Evolutionary conservation across 1,139 yeast species (phyloP), one percentile per base, ranked within the genome.

Genomic region (Pichia terricola): DNA sequence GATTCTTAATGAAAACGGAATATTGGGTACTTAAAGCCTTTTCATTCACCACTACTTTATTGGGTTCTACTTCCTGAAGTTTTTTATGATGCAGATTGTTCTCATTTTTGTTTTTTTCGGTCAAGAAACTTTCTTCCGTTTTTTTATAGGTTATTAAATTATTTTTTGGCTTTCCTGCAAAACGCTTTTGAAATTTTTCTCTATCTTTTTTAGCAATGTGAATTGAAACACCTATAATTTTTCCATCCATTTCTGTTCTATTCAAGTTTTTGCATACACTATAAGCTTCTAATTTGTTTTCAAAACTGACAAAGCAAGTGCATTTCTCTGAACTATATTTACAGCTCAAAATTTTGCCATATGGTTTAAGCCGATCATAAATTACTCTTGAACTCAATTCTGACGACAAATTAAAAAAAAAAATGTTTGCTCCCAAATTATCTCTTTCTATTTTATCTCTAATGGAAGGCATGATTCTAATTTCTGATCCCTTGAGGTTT

Each of bases 401-500:
- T 3, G 49, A 47, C 4, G 75, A 64, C 50, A 72, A 51, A 50
- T 68, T 63, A 31, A 72, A 56, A 51, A 69, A 56, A 44, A 67
- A 68, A 2, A 62, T 62, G 41, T 68, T 68, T 7, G 69, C 61
- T 1, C 70, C 70, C 34, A 63, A 48, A 37, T 56, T 57, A 36
- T 59, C 63, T 45, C 63, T 53, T 42, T 53, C 50, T 3, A 48
- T 44, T 43, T 59, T 63, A 31, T 68, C 66, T 51, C 75, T 67
- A 45, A 73, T 49, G 0, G 77, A 72, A 3, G 73, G 74, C 77
- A 74, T 72, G 22, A 75, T 71, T 51, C 78, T 62, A 36, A 76
- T 65, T 45, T 73, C 78, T 32, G 64, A 62, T 5, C 63, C 65
- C 27, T 58, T 51, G 3, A 75, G 55, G 1, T 53, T 53, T 3